Evolutionary conservation across 2,329 filamentous ascomycete genomes (phyloP).

Genomic region (Phyllosticta citribraziliensis): DNA sequence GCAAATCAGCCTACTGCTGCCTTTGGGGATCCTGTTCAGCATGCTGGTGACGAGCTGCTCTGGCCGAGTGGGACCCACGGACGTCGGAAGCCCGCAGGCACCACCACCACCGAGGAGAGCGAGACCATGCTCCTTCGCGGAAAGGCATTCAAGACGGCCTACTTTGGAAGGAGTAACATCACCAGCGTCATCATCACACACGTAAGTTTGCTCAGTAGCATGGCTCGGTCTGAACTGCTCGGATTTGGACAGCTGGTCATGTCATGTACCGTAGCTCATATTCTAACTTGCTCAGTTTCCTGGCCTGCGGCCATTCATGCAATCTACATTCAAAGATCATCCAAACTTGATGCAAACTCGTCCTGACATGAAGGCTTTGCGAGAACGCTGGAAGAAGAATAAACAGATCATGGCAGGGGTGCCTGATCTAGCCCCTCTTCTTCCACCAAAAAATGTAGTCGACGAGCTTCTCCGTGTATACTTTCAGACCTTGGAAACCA

Average conservation of each 20-base stretch:
- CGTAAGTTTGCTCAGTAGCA: slow-evolving; percentile 15
- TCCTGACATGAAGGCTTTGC: slow-evolving; percentile 24
- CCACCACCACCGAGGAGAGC: slow-evolving; percentile 3
- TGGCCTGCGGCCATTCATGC: slow-evolving; percentile 20
- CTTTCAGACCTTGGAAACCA: slow-evolving; percentile 4
- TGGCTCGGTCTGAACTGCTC: not conserved
- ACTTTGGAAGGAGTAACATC: slow-evolving; percentile 34
- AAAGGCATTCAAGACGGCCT: slow-evolving; percentile 36
- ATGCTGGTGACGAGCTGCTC: slow-evolving; percentile 9
- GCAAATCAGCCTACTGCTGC: slow-evolving; percentile 15
- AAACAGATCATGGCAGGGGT: not conserved
- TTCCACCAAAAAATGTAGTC: not conserved
- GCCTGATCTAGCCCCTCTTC: not conserved
- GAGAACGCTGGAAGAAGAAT: slow-evolving; percentile 7
- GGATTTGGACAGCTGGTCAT: not conserved
- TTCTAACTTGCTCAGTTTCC: slow-evolving; percentile 21
- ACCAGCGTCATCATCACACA: slow-evolving; percentile 23
- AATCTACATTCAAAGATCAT: slow-evolving; percentile 17
- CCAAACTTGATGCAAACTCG: slow-evolving; percentile 21
- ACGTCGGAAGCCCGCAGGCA: not conserved
- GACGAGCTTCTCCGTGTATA: slow-evolving; percentile 8
- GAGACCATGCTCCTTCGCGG: slow-evolving; percentile 35
- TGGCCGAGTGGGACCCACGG: slow-evolving; percentile 12
- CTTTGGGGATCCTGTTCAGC: slow-evolving; percentile 9
- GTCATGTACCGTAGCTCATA: not conserved